Conservation (phyloP, 257 asterid genomes). For the Nicotiana tabacum region DNA sequence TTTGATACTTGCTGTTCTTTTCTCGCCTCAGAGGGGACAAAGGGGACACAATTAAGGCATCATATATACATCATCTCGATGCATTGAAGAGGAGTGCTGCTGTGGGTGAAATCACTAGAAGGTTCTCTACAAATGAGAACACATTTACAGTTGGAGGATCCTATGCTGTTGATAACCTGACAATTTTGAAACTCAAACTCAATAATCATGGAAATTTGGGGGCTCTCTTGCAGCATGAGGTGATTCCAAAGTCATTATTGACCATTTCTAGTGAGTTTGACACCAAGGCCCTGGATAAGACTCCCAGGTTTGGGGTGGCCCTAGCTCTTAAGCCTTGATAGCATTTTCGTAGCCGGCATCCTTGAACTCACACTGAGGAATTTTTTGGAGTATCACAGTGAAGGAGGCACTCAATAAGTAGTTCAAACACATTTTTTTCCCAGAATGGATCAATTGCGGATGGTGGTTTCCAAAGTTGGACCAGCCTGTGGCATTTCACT, state of each 20-base stretch:
- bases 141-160: slow-evolving; percentile 63
- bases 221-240: slow-evolving; percentile 58
- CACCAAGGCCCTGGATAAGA: slow-evolving; percentile 59
- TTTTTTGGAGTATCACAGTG: slow-evolving; percentile 16
- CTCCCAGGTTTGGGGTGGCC: slow-evolving; percentile 55
- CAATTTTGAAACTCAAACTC: slow-evolving; percentile 59
- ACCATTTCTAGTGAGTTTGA: slow-evolving; percentile 64
- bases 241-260: slow-evolving; percentile 40
- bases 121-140: slow-evolving; percentile 66
- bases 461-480: background rate
- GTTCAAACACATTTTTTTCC: slow-evolving; percentile 3
- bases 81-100: slow-evolving; percentile 52
- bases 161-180: slow-evolving; percentile 41
- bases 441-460: background rate
- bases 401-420: slow-evolving; percentile 36
- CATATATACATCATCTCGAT: slow-evolving; percentile 52
- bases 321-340: slow-evolving; percentile 59
- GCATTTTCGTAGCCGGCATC: slow-evolving; percentile 1
- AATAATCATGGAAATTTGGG: slow-evolving; percentile 58
- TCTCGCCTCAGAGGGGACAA: slow-evolving; percentile 48
- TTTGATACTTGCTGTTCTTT: background rate
- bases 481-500: slow-evolving; percentile 1
- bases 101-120: slow-evolving; percentile 52
- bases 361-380: background rate
- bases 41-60: slow-evolving; percentile 63